Conservation (phyloP, 108 stramenopile genomes). For the Parmales sp. region DNA sequence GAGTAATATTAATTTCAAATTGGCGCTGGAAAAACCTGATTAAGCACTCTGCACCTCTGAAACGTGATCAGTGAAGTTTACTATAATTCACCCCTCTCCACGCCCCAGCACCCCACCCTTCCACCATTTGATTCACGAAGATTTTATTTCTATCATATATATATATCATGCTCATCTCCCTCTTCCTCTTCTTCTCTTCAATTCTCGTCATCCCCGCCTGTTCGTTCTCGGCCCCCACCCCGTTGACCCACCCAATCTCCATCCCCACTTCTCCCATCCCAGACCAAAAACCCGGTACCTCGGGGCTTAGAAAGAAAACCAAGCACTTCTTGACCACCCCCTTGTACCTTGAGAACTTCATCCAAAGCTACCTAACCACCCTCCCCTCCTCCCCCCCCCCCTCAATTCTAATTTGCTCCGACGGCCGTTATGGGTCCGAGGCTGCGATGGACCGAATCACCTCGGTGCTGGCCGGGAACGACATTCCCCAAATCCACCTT, state of each 20-base stretch:
- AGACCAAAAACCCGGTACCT: constrained; percentile 85
- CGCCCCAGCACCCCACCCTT: too few relatives aligned
- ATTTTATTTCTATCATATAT: background rate
- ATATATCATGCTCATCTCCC: background rate
- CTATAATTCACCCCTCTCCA: too few relatives aligned
- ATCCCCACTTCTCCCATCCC: constrained; percentile 53
- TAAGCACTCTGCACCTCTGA: too few relatives aligned
- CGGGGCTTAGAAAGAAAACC: constrained; percentile 83
- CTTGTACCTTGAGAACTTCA: constrained; percentile 14
- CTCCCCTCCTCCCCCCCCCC: background rate
- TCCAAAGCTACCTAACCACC: background rate
- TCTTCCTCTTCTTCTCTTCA: background rate
- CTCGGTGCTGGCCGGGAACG: constrained; percentile 77
- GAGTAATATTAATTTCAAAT: too few relatives aligned
- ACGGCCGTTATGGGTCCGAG: constrained; percentile 84
- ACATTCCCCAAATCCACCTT: constrained; percentile 74
- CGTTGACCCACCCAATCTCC: constrained; percentile 56
- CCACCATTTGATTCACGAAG: too few relatives aligned
- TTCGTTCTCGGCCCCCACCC: constrained; percentile 76
- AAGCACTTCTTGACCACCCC: constrained; percentile 25
- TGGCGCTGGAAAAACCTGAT: too few relatives aligned
- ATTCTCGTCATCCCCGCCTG: constrained; percentile 22
- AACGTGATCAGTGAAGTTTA: too few relatives aligned
- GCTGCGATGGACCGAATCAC: constrained; percentile 89
- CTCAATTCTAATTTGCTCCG: constrained; percentile 64